Conservation (phyloP, 176 grass and related monocot species). For the Ampelocalamus luodianensis region DNA sequence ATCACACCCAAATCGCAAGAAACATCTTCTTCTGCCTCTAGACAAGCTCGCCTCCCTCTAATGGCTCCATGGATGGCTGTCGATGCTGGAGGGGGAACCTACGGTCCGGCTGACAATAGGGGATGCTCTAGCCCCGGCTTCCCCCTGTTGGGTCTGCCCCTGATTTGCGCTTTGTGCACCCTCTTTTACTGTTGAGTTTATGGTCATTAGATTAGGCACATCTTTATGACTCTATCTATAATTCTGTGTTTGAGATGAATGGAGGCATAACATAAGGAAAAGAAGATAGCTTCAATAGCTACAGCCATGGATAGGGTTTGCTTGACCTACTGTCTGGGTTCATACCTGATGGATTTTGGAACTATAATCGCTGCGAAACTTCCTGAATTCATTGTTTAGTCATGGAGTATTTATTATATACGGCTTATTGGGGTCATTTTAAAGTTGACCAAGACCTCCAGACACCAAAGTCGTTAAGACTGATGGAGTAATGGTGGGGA, state of each 20-base stretch:
- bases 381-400: background rate
- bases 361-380: background rate
- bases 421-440: background rate
- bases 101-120: too few species aligned
- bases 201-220: background rate
- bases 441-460: conserved; percentile 18
- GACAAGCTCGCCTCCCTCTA: too few species aligned
- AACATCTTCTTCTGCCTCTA: too few species aligned
- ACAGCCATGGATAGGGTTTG: background rate
- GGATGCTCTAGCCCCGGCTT: too few species aligned
- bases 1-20: too few species aligned
- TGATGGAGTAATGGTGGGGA: background rate
- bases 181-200: background rate
- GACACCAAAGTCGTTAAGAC: background rate
- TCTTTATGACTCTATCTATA: background rate
- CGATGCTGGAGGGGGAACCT: too few species aligned
- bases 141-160: too few species aligned
- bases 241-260: too few species aligned
- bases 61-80: too few species aligned
- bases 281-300: background rate
- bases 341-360: background rate
- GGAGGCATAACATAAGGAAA: background rate
- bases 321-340: background rate
- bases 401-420: background rate
- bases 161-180: too few species aligned